phyloP scores from a whole-genome alignment of 257 asterid genomes.

The Catharanthus roseus region DNA sequence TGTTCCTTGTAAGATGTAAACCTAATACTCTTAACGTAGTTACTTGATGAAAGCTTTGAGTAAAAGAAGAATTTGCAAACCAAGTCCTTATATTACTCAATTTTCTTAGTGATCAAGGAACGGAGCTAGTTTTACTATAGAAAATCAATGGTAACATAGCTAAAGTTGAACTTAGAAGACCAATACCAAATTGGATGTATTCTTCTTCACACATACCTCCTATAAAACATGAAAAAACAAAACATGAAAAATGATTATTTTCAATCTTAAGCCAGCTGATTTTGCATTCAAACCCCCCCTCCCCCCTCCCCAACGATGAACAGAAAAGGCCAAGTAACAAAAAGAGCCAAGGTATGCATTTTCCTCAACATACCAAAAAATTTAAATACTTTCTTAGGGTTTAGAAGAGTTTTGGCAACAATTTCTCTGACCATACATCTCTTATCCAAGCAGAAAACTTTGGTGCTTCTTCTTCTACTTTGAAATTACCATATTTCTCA shows the following conservation, averaged over 20 bases:
- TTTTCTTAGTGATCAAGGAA: background rate
- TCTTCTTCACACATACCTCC: constrained; percentile 1
- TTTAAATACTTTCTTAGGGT: constrained; percentile 40
- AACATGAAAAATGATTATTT: constrained; percentile 5
- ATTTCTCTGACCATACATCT: constrained; percentile 52
- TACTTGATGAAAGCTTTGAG: background rate
- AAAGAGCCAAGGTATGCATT: constrained; percentile 40
- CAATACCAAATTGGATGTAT: constrained; percentile 1
- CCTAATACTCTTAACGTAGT: background rate
- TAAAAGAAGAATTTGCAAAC: background rate
- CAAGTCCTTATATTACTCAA: background rate
- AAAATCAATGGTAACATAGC: background rate
- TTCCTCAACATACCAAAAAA: constrained; percentile 47
- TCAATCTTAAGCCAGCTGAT: too few species aligned
- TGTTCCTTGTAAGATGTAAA: too few species aligned
- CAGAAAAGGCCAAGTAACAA: background rate
- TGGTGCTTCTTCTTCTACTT: constrained; percentile 53
- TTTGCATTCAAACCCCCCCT: background rate
- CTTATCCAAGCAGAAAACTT: constrained; percentile 54
- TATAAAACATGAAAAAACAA: background rate
- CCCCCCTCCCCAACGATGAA: too few species aligned
- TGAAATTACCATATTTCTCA: constrained; percentile 59
- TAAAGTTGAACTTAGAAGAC: constrained; percentile 12
- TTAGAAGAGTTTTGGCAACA: constrained; percentile 44
- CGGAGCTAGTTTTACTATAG: background rate